phyloP scores from a whole-genome alignment of 148 eudicot species.

The Camellia sinensis region DNA sequence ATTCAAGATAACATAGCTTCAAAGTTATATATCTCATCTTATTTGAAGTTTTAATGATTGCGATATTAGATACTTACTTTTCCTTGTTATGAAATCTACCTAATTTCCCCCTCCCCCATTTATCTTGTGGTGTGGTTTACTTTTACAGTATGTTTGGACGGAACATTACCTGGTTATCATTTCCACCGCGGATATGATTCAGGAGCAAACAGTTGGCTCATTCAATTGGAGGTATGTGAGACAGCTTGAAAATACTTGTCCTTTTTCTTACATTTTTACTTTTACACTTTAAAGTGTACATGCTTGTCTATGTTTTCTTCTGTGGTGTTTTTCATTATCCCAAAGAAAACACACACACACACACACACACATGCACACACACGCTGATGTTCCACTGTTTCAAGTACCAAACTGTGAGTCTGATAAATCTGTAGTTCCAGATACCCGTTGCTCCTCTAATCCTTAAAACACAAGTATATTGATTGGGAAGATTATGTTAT shows the following conservation, averaged over 20 bases:
- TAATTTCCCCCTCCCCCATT: neutral
- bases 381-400: neutral
- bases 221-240: conserved; percentile 83
- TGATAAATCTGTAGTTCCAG: neutral
- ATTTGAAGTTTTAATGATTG: neutral
- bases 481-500: neutral
- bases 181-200: conserved; percentile 76
- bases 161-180: conserved; percentile 93
- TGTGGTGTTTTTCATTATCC: neutral
- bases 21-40: neutral
- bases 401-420: neutral
- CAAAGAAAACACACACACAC: no score
- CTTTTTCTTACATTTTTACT: neutral
- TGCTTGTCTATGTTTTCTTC: no score
- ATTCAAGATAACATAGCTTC: no score
- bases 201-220: conserved; percentile 93
- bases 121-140: conserved; percentile 7
- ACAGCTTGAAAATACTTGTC: conserved; percentile 6
- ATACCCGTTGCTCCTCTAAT: neutral
- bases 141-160: conserved; percentile 87
- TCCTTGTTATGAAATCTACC: neutral
- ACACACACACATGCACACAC: neutral
- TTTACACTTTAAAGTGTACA: neutral
- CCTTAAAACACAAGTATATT: neutral
- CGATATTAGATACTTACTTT: neutral